Conservation (phyloP, 176 grass and related monocot genomes). For the Thinopyrum elongatum region DNA sequence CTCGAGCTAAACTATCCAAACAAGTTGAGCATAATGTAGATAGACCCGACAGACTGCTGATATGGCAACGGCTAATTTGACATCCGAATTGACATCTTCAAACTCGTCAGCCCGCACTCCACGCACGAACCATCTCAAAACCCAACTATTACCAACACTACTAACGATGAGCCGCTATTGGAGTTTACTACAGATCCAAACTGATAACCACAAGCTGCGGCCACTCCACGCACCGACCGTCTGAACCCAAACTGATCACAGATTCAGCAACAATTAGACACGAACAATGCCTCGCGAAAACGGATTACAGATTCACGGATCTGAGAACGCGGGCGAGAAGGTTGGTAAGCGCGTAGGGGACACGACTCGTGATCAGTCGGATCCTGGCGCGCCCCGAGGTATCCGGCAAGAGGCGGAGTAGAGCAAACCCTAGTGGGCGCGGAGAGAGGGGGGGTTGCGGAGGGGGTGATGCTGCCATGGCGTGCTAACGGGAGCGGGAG, state of each 20-base stretch:
- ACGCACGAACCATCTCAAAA: not conserved
- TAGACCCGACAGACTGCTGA: not conserved
- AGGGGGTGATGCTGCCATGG: not conserved
- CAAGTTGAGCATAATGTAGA: not conserved
- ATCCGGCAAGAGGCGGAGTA: not conserved
- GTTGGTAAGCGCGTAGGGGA: not conserved
- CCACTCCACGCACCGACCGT: not conserved
- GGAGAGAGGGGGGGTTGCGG: not conserved
- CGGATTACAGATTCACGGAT: not conserved
- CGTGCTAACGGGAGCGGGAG: not conserved
- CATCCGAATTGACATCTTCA: not conserved
- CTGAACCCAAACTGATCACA: not conserved
- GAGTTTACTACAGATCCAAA: not conserved
- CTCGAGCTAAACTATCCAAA: not conserved
- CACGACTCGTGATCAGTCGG: not conserved
- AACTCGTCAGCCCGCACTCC: not conserved
- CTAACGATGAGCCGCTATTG: not conserved
- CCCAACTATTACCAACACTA: not conserved
- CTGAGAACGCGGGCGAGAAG: not conserved
- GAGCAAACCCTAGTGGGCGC: not conserved
- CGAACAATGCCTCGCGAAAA: not conserved
- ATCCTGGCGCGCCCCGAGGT: not conserved
- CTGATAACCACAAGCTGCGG: not conserved
- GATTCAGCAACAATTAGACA: not conserved
- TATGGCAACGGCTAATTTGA: not conserved